Conservation (phyloP, 1,139 yeast species). For the Arxiozyma bovina region DNA sequence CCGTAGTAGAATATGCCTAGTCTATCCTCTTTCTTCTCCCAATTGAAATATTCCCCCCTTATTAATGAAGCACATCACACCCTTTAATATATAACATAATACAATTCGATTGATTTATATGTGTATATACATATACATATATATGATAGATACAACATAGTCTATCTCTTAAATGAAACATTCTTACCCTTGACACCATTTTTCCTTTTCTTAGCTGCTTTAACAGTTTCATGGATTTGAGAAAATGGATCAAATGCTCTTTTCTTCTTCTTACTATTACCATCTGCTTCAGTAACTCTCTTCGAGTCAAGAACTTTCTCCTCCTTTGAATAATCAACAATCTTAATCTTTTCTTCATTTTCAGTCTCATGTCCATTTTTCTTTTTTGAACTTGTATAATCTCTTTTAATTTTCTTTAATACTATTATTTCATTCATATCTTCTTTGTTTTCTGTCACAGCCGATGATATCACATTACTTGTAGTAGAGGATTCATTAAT, state of each 20-base stretch:
- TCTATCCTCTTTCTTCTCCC: no score
- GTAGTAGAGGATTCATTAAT: background rate
- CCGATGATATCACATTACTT: background rate
- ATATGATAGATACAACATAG: background rate
- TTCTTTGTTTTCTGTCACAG: conserved; percentile 10
- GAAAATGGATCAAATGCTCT: conserved; percentile 56
- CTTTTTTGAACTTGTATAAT: conserved; percentile 9
- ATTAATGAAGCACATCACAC: no score
- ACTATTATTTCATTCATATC: conserved; percentile 46
- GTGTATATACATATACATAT: background rate
- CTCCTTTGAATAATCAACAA: conserved; percentile 42
- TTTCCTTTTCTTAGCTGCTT: conserved; percentile 40
- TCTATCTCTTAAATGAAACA: conserved; percentile 38
- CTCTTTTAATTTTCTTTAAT: conserved; percentile 32
- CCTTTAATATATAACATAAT: no score
- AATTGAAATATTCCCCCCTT: no score
- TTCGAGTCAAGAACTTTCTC: conserved; percentile 38
- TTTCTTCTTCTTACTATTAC: conserved; percentile 30
- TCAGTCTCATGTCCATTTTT: conserved; percentile 8
- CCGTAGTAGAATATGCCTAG: background rate
- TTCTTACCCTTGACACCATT: conserved; percentile 40
- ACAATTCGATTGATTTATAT: background rate
- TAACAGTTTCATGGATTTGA: conserved; percentile 40
- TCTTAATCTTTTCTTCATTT: conserved; percentile 20
- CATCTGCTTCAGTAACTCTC: conserved; percentile 14